Conservation (phyloP, 2,329 filamentous ascomycete genomes). For the Penicillium sclerotigenum region DNA sequence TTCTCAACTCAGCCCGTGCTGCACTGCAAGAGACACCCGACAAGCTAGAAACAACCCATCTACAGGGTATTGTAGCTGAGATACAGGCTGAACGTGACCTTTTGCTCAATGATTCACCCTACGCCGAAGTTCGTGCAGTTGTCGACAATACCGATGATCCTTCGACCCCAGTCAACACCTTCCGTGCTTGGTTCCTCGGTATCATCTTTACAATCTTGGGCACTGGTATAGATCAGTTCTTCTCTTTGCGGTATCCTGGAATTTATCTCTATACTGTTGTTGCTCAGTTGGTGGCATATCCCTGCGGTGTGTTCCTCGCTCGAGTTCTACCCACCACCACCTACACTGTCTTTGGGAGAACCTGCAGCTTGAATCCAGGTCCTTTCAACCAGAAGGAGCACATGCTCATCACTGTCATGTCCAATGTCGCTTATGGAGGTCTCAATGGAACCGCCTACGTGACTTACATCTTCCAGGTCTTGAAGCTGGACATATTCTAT, state of each 20-base stretch:
- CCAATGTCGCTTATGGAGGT: slow-evolving; percentile 45
- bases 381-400: slow-evolving; percentile 50
- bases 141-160: slow-evolving; percentile 30
- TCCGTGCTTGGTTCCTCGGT: slow-evolving; percentile 45
- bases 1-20: background rate
- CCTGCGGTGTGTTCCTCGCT: slow-evolving; percentile 41
- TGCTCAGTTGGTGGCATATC: slow-evolving; percentile 45
- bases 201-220: slow-evolving; percentile 22
- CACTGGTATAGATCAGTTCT: slow-evolving; percentile 48
- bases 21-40: background rate
- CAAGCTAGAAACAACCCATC: background rate
- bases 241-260: slow-evolving; percentile 45
- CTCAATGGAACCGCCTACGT: slow-evolving; percentile 7
- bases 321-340: slow-evolving; percentile 40
- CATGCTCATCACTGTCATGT: slow-evolving; percentile 47
- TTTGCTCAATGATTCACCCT: slow-evolving; percentile 21
- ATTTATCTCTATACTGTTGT: slow-evolving; percentile 46
- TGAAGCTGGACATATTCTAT: slow-evolving; percentile 11
- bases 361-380: slow-evolving; percentile 41
- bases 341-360: slow-evolving; percentile 14
- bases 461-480: slow-evolving; percentile 8
- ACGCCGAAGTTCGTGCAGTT: slow-evolving; percentile 29
- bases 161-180: slow-evolving; percentile 27
- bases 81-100: background rate
- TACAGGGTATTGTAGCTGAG: background rate